Conservation (phyloP, 805 yeast species). For the Lipomyces mesembrius region DNA sequence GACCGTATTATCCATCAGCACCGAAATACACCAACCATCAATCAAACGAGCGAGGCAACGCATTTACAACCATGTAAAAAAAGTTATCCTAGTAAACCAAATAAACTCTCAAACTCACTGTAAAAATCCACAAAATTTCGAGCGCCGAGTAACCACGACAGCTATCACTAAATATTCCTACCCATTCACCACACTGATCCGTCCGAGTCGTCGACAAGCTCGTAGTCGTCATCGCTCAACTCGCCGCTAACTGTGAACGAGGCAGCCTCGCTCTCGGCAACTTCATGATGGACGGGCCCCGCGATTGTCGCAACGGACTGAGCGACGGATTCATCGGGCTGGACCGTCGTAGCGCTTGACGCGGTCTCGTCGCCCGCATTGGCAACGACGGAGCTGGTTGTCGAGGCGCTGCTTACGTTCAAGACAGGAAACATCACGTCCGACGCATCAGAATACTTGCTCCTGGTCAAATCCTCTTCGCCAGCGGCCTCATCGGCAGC, state of each 20-base stretch:
- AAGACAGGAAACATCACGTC: slow-evolving; percentile 30
- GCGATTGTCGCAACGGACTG: slow-evolving; percentile 3
- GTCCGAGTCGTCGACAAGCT: slow-evolving; percentile 12
- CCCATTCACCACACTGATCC: background rate
- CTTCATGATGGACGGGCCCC: background rate
- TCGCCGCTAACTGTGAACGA: slow-evolving; percentile 6
- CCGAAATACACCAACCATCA: background rate
- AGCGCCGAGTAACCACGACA: background rate
- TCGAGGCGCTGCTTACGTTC: slow-evolving; percentile 10
- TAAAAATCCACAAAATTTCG: background rate
- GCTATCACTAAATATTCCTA: background rate
- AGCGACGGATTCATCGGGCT: slow-evolving; percentile 10
- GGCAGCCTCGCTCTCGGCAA: slow-evolving; percentile 9
- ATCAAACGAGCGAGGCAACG: too few species aligned
- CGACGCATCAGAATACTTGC: slow-evolving; percentile 35
- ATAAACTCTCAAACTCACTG: background rate
- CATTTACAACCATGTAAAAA: background rate
- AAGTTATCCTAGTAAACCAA: background rate
- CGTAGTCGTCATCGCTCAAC: slow-evolving; percentile 15
- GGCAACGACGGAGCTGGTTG: slow-evolving; percentile 18
- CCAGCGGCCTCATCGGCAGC: slow-evolving; percentile 2
- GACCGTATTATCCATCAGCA: background rate
- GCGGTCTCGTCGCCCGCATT: slow-evolving; percentile 21
- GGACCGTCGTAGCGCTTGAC: slow-evolving; percentile 7
- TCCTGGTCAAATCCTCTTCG: slow-evolving; percentile 29